Evolutionary conservation across 2,329 filamentous ascomycete species (phyloP).

Genomic region (Colletotrichum euphorbiae): DNA sequence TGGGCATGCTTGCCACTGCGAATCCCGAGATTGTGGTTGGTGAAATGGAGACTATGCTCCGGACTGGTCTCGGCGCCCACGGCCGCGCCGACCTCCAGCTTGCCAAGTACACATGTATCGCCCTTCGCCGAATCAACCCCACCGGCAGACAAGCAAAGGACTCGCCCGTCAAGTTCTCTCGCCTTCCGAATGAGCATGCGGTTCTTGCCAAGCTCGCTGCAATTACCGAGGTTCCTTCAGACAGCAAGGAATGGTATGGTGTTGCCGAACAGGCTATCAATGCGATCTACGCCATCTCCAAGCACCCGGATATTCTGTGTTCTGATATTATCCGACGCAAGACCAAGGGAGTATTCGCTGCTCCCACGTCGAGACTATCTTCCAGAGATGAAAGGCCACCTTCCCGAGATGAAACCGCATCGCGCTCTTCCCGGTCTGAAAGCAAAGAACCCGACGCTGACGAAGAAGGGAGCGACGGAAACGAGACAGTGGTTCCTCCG

Average conservation of each 20-base stretch:
- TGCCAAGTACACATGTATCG: slow-evolving; percentile 95
- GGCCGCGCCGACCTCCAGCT: slow-evolving; percentile 87
- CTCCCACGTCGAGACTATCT: slow-evolving; percentile 45
- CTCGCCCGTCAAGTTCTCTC: slow-evolving; percentile 74
- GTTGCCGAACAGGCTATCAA: slow-evolving; percentile 96
- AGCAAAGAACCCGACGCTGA: slow-evolving; percentile 43
- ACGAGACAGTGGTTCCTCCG: slow-evolving; percentile 48
- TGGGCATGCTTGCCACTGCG: slow-evolving; percentile 95
- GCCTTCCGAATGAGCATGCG: slow-evolving; percentile 91
- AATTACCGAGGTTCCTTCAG: slow-evolving; percentile 85
- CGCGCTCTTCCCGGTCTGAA: slow-evolving; percentile 17
- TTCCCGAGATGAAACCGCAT: slow-evolving; percentile 26
- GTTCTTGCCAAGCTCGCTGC: slow-evolving; percentile 83
- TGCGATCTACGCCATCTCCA: slow-evolving; percentile 93
- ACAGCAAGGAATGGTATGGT: slow-evolving; percentile 96
- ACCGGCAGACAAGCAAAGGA: slow-evolving; percentile 83
- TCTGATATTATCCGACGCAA: slow-evolving; percentile 91
- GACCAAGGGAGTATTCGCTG: slow-evolving; percentile 81
- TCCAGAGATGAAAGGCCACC: slow-evolving; percentile 53
- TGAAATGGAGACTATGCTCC: slow-evolving; percentile 94
- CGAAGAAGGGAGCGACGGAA: slow-evolving; percentile 42
- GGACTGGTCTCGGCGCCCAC: slow-evolving; percentile 85
- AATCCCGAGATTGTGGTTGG: slow-evolving; percentile 92
- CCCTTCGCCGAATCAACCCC: slow-evolving; percentile 89
- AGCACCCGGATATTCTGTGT: slow-evolving; percentile 92